Evolutionary conservation across 2,329 filamentous ascomycete species (phyloP).

Genomic region (Aspergillus amoenus): DNA sequence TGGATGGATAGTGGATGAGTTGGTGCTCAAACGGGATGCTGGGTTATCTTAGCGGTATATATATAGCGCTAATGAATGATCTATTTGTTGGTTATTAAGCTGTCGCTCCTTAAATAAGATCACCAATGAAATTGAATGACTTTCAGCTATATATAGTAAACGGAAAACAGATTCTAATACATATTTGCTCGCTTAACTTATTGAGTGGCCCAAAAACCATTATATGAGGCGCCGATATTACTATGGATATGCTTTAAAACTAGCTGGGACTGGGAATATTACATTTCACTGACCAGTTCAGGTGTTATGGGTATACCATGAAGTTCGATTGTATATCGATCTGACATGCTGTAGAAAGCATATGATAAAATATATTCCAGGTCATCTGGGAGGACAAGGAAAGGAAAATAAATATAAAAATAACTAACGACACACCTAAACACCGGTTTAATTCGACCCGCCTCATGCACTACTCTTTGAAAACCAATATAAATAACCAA

Average conservation of each 20-base stretch:
- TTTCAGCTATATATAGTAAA: not conserved
- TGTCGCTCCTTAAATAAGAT: not conserved
- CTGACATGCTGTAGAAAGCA: not conserved
- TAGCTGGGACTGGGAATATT: too few species aligned
- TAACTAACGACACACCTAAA: slow-evolving; percentile 12
- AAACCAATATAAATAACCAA: slow-evolving; percentile 5
- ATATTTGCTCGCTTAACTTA: too few species aligned
- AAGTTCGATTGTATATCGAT: not conserved
- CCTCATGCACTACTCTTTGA: slow-evolving; percentile 4
- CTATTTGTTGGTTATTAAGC: not conserved
- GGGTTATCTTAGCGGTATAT: not conserved
- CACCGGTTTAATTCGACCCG: slow-evolving; percentile 9
- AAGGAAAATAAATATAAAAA: not conserved
- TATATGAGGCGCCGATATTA: too few species aligned
- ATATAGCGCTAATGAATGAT: not conserved
- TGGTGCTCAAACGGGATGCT: not conserved
- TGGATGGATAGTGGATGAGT: not conserved
- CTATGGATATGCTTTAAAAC: too few species aligned
- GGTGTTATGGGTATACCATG: too few species aligned
- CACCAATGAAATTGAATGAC: not conserved
- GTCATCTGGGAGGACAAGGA: not conserved
- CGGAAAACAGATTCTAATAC: too few species aligned
- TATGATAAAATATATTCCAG: not conserved
- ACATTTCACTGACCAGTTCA: too few species aligned
- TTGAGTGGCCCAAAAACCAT: too few species aligned